Evolutionary conservation across 2,329 filamentous ascomycete genomes (phyloP).

Genomic region (Neonectria hederae): DNA sequence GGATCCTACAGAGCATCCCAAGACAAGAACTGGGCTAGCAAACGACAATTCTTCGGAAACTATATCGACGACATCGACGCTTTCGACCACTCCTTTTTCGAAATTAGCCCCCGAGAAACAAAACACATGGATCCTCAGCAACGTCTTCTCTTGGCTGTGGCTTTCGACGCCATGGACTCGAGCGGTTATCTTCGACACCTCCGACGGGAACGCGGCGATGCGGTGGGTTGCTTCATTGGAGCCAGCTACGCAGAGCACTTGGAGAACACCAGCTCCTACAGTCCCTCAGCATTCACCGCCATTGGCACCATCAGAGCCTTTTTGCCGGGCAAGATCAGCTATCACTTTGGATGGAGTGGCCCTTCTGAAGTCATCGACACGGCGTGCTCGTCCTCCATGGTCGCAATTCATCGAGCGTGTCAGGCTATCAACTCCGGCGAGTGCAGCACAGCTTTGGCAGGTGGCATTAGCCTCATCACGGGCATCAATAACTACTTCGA

Average conservation of each 20-base stretch:
- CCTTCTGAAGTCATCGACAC: slow-evolving; percentile 50
- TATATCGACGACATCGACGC: slow-evolving; percentile 30
- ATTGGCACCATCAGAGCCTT: slow-evolving; percentile 50
- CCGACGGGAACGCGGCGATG: background rate
- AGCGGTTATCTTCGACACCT: slow-evolving; percentile 37
- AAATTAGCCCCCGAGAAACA: slow-evolving; percentile 48
- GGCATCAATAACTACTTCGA: slow-evolving; percentile 36
- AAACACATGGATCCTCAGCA: slow-evolving; percentile 53
- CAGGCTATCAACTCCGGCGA: slow-evolving; percentile 44
- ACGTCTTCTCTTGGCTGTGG: slow-evolving; percentile 49
- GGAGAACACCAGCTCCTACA: slow-evolving; percentile 17
- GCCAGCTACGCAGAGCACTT: slow-evolving; percentile 13
- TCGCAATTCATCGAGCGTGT: slow-evolving; percentile 49
- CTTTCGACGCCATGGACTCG: slow-evolving; percentile 53
- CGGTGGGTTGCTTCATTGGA: slow-evolving; percentile 19
- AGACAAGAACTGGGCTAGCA: slow-evolving; percentile 20
- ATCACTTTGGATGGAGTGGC: slow-evolving; percentile 52
- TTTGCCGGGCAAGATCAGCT: slow-evolving; percentile 45
- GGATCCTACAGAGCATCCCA: slow-evolving; percentile 27
- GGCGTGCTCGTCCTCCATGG: slow-evolving; percentile 50
- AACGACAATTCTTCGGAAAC: slow-evolving; percentile 27
- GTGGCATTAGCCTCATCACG: slow-evolving; percentile 52
- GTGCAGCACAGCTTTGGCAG: slow-evolving; percentile 47
- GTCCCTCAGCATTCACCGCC: slow-evolving; percentile 42
- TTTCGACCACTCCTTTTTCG: slow-evolving; percentile 55